Evolutionary conservation across 176 grass and related monocot genomes (phyloP).

Genomic region (Dactylis glomerata): DNA sequence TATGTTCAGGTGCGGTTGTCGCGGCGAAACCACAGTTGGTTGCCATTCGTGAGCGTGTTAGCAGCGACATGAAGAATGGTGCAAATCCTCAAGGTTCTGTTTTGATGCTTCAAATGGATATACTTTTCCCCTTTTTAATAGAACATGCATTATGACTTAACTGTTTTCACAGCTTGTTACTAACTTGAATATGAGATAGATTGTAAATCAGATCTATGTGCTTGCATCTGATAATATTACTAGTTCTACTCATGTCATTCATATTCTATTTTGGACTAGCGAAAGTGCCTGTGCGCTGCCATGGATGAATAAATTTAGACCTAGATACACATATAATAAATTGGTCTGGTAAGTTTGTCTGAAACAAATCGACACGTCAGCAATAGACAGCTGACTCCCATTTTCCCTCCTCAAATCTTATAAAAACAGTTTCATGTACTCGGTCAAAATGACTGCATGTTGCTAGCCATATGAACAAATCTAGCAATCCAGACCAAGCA

Average conservation of each 20-base stretch:
- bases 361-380: too few relatives aligned
- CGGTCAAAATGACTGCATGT: too few relatives aligned
- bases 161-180: neutral
- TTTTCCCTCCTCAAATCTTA: too few relatives aligned
- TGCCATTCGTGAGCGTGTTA: conserved; percentile 72
- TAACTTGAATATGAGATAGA: neutral
- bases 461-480: too few relatives aligned
- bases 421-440: too few relatives aligned
- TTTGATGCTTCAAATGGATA: neutral
- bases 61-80: conserved; percentile 44
- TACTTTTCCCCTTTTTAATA: neutral
- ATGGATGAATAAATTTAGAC: too few relatives aligned
- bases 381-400: too few relatives aligned
- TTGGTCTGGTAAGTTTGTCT: too few relatives aligned
- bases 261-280: neutral
- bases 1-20: conserved; percentile 72
- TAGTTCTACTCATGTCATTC: neutral
- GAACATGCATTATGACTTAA: neutral
- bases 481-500: too few relatives aligned
- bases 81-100: neutral
- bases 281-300: too few relatives aligned
- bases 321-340: too few relatives aligned
- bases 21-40: conserved; percentile 74
- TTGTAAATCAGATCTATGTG: neutral
- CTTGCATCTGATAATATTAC: neutral